Evolutionary conservation across 805 yeast species (phyloP), one percentile per base, ranked within the genome.

Genomic region (Candida coquimbonensis): DNA sequence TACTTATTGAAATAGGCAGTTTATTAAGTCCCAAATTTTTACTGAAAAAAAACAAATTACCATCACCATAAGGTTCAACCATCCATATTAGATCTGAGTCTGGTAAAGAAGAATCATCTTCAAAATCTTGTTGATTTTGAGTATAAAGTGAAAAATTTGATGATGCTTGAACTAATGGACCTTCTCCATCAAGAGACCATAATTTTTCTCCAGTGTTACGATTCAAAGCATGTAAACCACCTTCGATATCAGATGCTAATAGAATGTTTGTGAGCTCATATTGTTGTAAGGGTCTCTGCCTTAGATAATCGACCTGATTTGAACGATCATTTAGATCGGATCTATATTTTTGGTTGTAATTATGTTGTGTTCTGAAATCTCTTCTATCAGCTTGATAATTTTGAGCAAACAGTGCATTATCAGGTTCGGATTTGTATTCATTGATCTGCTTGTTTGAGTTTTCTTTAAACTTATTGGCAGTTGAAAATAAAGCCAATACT

Each of bases 1-100:
- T 83, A 51, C 79, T 78, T 25, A 93, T 85, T 7, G 88, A 74
- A 0, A 91, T 76, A 0, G 97, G 96, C 4, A 93, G 70, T 58
- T 78, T 83, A 57, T 85, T 87, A 24, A 93, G 64, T 0, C 98
- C 98, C 36, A 63, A 61, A 32, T 77, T 77, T 16, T 81, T 80
- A 14, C 86, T 81, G 64, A 91, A 91, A 59, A 81, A 87, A 62
- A 82, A 90, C 4, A 93, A 69, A 0, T 82, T 69, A 1, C 99
- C 99, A 47, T 86, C 96, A 5, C 81, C 82, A 52, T 74, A 77
- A 0, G 98, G 98, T 54, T 93, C 99, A 1, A 93, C 91, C 43
- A 91, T 81, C 91, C 97, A 86, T 0, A 83, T 76, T 43, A 73
- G 55, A 19, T 69, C 68, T 4, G 62, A 61, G 21, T 54, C 67